Percentiles rank a stretch among this genome's conserved stretches.
Evolutionary conservation across 306 rosid genomes (phyloP).

Genomic region (Malus orientalis): DNA sequence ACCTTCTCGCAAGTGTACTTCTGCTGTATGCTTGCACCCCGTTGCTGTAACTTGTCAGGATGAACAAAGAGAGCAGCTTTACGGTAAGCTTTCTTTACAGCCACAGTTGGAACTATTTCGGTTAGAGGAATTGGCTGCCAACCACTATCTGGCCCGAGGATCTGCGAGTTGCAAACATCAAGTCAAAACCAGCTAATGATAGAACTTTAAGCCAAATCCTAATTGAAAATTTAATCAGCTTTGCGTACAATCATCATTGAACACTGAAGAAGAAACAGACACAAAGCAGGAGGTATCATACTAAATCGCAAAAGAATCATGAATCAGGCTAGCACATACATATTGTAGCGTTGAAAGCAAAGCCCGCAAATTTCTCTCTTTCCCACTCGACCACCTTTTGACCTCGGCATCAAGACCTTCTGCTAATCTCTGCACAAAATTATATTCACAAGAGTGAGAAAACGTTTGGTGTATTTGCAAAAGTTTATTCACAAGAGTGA

Average conservation of each 20-base stretch:
- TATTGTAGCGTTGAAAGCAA: slow-evolving; percentile 94
- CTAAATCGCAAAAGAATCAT: neutral
- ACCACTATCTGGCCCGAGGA: slow-evolving; percentile 82
- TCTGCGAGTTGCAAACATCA: slow-evolving; percentile 37
- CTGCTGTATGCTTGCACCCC: slow-evolving; percentile 89
- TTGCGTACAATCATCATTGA: neutral
- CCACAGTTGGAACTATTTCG: slow-evolving; percentile 42
- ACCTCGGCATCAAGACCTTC: slow-evolving; percentile 80
- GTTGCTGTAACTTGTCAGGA: slow-evolving; percentile 94
- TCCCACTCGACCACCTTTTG: slow-evolving; percentile 95
- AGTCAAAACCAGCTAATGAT: neutral
- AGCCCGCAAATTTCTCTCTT: slow-evolving; percentile 85
- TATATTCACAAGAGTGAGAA: slow-evolving; percentile 19
- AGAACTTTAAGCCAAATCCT: neutral
- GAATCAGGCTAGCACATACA: slow-evolving; percentile 33
- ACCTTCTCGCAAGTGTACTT: slow-evolving; percentile 89
- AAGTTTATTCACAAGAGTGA: neutral
- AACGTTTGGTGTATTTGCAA: neutral
- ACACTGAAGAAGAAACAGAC: neutral
- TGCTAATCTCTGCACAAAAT: slow-evolving; percentile 68
- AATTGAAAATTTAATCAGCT: neutral
- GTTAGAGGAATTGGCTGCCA: slow-evolving; percentile 89
- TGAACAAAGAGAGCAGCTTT: slow-evolving; percentile 88
- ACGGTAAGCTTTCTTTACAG: slow-evolving; percentile 83
- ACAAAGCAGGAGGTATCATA: neutral